Conservation (phyloP, 768 basidiomycete genomes). For the Lactarius tabidus region DNA sequence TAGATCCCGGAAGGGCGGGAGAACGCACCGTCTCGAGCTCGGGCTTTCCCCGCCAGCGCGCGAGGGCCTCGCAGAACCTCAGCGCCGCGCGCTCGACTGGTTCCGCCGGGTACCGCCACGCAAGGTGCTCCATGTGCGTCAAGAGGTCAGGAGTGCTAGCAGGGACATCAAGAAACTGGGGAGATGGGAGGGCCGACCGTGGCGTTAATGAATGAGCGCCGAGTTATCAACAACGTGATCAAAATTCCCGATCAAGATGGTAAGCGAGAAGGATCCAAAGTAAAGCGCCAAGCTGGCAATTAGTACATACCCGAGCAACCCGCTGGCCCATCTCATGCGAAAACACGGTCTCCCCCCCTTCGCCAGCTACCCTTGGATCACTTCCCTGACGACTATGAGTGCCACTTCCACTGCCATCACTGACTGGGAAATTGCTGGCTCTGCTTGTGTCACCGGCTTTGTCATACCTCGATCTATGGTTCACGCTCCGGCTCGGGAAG, state of each 20-base stretch:
- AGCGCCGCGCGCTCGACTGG: conserved; percentile 75
- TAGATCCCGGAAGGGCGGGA: background rate
- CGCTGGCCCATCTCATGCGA: conserved; percentile 71
- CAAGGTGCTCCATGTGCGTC: conserved; percentile 73
- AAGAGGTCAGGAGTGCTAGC: conserved; percentile 66
- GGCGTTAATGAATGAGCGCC: background rate
- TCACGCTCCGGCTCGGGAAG: conserved; percentile 49
- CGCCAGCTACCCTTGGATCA: conserved; percentile 26
- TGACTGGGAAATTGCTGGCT: conserved; percentile 65
- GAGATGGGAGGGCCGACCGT: background rate
- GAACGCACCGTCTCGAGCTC: conserved; percentile 67
- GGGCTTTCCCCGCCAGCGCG: conserved; percentile 79
- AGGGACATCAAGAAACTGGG: conserved; percentile 75
- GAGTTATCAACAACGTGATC: background rate
- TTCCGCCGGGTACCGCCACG: conserved; percentile 78
- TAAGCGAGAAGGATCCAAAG: background rate
- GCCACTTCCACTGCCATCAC: conserved; percentile 46
- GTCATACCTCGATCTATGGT: conserved; percentile 27
- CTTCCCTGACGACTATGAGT: background rate
- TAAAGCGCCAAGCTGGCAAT: conserved; percentile 1
- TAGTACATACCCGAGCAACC: conserved; percentile 58
- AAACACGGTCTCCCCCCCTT: conserved; percentile 64
- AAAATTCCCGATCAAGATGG: conserved; percentile 8
- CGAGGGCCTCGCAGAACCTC: conserved; percentile 77
- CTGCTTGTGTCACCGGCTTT: conserved; percentile 43